phyloP scores from a whole-genome alignment of 306 rosid species.

The Corylus avellana region DNA sequence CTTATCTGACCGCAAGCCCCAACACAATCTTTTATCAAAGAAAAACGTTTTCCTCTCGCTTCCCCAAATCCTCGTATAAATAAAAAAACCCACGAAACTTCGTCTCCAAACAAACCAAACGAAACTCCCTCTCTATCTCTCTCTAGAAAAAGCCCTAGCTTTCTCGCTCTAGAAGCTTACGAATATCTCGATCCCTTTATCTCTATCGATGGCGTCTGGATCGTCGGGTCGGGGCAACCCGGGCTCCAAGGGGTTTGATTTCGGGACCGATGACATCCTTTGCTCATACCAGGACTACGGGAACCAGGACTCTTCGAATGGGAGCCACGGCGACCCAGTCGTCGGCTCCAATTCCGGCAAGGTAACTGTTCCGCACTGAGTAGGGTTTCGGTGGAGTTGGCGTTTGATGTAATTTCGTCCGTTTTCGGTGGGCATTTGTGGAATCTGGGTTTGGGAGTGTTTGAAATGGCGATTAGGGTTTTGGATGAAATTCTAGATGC shows the following conservation, averaged over 20 bases:
- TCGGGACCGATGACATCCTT: conserved; percentile 70
- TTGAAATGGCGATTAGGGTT: conserved; percentile 20
- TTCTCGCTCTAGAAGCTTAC: neutral
- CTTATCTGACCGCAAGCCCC: conserved; percentile 29
- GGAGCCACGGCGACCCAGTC: conserved; percentile 51
- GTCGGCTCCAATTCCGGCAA: conserved; percentile 48
- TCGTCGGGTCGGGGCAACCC: conserved; percentile 67
- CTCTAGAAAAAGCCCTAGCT: conserved; percentile 1
- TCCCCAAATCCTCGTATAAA: neutral
- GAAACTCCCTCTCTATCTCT: conserved; percentile 14
- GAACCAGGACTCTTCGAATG: conserved; percentile 57
- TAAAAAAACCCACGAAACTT: conserved; percentile 33
- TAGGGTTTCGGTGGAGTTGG: conserved; percentile 13
- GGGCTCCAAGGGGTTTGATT: conserved; percentile 59
- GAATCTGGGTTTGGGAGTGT: conserved; percentile 11
- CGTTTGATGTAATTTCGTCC: neutral
- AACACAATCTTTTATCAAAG: neutral
- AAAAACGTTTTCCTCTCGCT: conserved; percentile 1
- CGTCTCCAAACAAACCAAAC: conserved; percentile 21
- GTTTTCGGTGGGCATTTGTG: neutral
- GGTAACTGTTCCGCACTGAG: conserved; percentile 39
- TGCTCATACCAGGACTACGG: conserved; percentile 59
- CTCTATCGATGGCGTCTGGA: conserved; percentile 79
- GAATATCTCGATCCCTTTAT: conserved; percentile 16
- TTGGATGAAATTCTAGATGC: conserved; percentile 7